These are phyloP conservation scores for Agaricus subrufescens DNA, from an alignment of 768 basidiomycete genomes.

Conservation along the genomic window DNA sequence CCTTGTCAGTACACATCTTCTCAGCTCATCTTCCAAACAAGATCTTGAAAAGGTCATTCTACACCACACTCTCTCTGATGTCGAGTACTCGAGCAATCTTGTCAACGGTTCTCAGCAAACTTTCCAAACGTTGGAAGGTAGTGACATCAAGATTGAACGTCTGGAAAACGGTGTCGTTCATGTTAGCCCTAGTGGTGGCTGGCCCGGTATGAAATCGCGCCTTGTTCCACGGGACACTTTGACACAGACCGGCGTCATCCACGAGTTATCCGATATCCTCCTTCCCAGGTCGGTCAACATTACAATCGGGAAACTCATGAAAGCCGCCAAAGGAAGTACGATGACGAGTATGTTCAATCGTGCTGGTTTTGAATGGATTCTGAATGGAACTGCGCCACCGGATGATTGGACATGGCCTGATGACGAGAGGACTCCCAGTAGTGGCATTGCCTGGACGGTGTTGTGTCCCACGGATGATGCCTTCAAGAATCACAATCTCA, in stretches of 20 bases:
- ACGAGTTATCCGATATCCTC: slow-evolving; percentile 80
- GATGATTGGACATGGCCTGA: slow-evolving; percentile 65
- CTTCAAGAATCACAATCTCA: slow-evolving; percentile 84
- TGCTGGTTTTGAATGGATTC: slow-evolving; percentile 86
- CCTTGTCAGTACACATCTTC: slow-evolving; percentile 82
- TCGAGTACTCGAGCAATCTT: slow-evolving; percentile 67
- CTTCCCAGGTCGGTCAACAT: slow-evolving; percentile 86
- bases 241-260: slow-evolving; percentile 87
- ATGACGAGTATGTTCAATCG: slow-evolving; percentile 83
- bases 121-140: slow-evolving; percentile 81
- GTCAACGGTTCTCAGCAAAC: slow-evolving; percentile 64
- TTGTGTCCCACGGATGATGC: slow-evolving; percentile 91
- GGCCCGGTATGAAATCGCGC: slow-evolving; percentile 63
- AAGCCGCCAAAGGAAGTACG: slow-evolving; percentile 82
- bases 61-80: slow-evolving; percentile 78
- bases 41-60: slow-evolving; percentile 81
- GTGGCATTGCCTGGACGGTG: slow-evolving; percentile 68
- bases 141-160: slow-evolving; percentile 68
- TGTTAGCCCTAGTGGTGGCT: slow-evolving; percentile 70
- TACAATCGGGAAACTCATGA: slow-evolving; percentile 84
- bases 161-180: slow-evolving; percentile 45
- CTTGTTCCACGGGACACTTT: slow-evolving; percentile 63
- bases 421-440: slow-evolving; percentile 29
- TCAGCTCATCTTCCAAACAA: slow-evolving; percentile 68
- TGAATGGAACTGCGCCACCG: slow-evolving; percentile 80